Evolutionary conservation across 441 rosid species (phyloP).

Genomic region (Adansonia gregorii): DNA sequence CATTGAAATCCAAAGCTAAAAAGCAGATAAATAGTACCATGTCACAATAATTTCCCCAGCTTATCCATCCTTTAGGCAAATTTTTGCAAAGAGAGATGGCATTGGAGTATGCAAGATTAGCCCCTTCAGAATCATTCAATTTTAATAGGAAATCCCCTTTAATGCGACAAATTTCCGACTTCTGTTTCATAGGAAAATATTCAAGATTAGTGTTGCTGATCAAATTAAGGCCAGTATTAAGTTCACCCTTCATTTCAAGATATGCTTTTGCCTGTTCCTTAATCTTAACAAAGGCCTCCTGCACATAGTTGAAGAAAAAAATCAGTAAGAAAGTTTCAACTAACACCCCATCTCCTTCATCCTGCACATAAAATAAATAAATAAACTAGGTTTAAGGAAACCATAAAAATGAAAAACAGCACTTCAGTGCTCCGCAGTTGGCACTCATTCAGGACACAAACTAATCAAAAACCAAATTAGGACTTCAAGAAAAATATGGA

Average conservation of each 20-base stretch:
- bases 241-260: slow-evolving; percentile 89
- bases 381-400: slow-evolving; percentile 6
- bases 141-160: slow-evolving; percentile 88
- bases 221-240: slow-evolving; percentile 77
- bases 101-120: slow-evolving; percentile 86
- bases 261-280: slow-evolving; percentile 96
- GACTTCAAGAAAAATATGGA: neutral
- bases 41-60: slow-evolving; percentile 99
- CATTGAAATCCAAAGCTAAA: slow-evolving; percentile 33
- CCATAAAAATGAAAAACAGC: neutral
- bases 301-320: slow-evolving; percentile 39
- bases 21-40: slow-evolving; percentile 88
- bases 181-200: slow-evolving; percentile 82
- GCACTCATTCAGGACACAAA: slow-evolving; percentile 4
- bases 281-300: slow-evolving; percentile 98
- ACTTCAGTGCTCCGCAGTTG: neutral
- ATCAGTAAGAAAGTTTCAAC: slow-evolving; percentile 28
- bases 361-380: neutral
- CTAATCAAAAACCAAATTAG: neutral
- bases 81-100: slow-evolving; percentile 87
- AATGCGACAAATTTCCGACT: slow-evolving; percentile 85
- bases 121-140: slow-evolving; percentile 76
- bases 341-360: slow-evolving; percentile 1
- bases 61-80: slow-evolving; percentile 98
- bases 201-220: slow-evolving; percentile 88